Evolutionary conservation across 176 grass and related monocot species (phyloP).

Genomic region (Oryza meyeriana): DNA sequence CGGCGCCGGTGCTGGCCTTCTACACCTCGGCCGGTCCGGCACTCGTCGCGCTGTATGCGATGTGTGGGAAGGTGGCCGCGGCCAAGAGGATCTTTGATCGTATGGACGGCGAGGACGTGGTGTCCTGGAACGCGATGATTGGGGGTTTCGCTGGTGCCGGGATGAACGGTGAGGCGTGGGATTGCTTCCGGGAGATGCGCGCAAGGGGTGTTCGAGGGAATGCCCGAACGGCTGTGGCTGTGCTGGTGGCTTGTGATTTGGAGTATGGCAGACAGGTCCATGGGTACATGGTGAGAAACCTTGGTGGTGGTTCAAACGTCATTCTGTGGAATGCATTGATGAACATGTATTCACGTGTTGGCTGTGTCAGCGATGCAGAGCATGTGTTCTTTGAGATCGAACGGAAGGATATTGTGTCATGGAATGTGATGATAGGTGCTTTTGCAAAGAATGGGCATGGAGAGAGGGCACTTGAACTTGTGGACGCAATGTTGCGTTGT

Average conservation of each 20-base stretch:
- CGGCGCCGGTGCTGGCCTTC: slow-evolving; percentile 17
- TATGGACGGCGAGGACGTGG: slow-evolving; percentile 51
- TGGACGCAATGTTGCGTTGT: slow-evolving; percentile 30
- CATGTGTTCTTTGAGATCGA: slow-evolving; percentile 54
- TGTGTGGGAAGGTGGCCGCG: slow-evolving; percentile 27
- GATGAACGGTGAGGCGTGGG: slow-evolving; percentile 32
- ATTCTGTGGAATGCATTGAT: slow-evolving; percentile 55
- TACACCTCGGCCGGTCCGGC: slow-evolving; percentile 67
- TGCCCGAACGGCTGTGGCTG: slow-evolving; percentile 37
- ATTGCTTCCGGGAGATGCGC: slow-evolving; percentile 54
- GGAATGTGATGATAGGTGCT: slow-evolving; percentile 66
- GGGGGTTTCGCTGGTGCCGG: slow-evolving; percentile 27
- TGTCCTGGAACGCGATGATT: slow-evolving; percentile 77
- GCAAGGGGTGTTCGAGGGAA: slow-evolving; percentile 43
- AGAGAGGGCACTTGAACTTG: slow-evolving; percentile 42
- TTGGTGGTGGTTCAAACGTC: neutral
- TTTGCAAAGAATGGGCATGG: slow-evolving; percentile 58
- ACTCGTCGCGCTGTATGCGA: slow-evolving; percentile 57
- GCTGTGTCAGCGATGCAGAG: slow-evolving; percentile 42
- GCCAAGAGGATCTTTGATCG: slow-evolving; percentile 35
- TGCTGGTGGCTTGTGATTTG: slow-evolving; percentile 49
- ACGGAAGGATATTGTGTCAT: slow-evolving; percentile 49
- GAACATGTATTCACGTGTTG: slow-evolving; percentile 56
- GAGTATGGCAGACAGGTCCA: slow-evolving; percentile 65
- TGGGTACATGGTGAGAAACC: slow-evolving; percentile 27